Evolutionary conservation across 2,329 filamentous ascomycete genomes (phyloP).

Genomic region (Cadophora sp.): DNA sequence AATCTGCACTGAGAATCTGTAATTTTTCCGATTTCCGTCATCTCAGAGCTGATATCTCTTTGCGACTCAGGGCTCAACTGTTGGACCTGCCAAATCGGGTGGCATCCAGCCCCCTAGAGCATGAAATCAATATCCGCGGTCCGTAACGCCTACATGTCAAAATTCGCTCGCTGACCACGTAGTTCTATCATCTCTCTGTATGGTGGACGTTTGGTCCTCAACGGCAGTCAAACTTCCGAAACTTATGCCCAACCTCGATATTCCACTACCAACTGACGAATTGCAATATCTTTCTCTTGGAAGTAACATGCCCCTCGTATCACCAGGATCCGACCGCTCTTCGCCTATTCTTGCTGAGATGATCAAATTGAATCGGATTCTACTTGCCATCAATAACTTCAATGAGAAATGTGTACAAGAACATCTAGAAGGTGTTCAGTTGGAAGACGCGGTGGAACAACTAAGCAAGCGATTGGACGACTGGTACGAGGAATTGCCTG

Average conservation of each 20-base stretch:
- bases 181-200: constrained; percentile 28
- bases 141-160: neutral
- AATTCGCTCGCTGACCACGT: neutral
- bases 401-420: constrained; percentile 45
- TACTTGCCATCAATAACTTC: constrained; percentile 50
- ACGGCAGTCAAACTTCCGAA: constrained; percentile 31
- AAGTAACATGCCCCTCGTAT: constrained; percentile 22
- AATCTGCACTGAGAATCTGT: neutral
- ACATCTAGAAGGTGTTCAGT: constrained; percentile 23
- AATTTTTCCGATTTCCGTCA: neutral
- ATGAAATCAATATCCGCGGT: constrained; percentile 35
- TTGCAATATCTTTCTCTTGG: constrained; percentile 13
- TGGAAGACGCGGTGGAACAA: constrained; percentile 24
- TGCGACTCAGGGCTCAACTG: constrained; percentile 23
- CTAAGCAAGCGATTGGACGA: constrained; percentile 46
- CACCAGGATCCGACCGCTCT: constrained; percentile 8
- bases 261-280: constrained; percentile 35
- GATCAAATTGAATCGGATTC: constrained; percentile 48
- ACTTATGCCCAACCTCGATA: constrained; percentile 29
- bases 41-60: neutral
- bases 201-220: constrained; percentile 39
- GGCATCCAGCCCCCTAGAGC: constrained; percentile 25
- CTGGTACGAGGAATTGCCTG: constrained; percentile 47
- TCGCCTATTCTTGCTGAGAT: constrained; percentile 45
- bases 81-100: constrained; percentile 13